These are phyloP conservation scores for Cryptococcus hybrid DNA, from an alignment of 1,284 basidiomycete species.

Conservation along the genomic window DNA sequence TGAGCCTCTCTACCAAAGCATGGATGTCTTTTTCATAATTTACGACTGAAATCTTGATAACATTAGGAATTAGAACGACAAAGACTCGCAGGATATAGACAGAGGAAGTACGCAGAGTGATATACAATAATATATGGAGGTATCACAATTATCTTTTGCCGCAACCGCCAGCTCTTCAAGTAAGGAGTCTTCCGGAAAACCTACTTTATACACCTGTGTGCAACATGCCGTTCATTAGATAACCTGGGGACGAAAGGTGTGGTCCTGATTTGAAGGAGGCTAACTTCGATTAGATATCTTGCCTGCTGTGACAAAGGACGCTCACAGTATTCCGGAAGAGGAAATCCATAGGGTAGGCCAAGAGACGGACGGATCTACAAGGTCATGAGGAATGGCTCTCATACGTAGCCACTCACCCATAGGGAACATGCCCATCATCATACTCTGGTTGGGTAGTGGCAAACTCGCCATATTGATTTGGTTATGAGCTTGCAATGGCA, in stretches of 20 bases:
- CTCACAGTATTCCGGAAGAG: conserved; percentile 4
- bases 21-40: too few relatives aligned
- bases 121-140: too few relatives aligned
- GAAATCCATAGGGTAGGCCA: conserved; percentile 8
- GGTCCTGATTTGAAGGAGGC: neutral
- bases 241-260: neutral
- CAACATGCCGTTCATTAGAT: neutral
- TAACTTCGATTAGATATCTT: neutral
- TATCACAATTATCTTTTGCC: too few relatives aligned
- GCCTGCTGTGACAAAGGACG: neutral
- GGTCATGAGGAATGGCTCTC: neutral
- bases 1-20: too few relatives aligned
- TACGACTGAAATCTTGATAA: too few relatives aligned
- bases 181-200: too few relatives aligned
- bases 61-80: too few relatives aligned
- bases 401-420: conserved; percentile 3
- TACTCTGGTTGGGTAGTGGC: neutral
- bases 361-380: conserved; percentile 13
- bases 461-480: neutral
- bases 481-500: neutral
- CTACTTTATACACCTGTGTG: neutral
- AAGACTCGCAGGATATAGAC: too few relatives aligned
- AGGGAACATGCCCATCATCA: conserved; percentile 8
- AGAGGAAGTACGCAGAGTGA: too few relatives aligned
- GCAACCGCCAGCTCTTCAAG: too few relatives aligned